Conservation (phyloP, 2,329 filamentous ascomycete species). For the Paraphaeosphaeria sporulosa region DNA sequence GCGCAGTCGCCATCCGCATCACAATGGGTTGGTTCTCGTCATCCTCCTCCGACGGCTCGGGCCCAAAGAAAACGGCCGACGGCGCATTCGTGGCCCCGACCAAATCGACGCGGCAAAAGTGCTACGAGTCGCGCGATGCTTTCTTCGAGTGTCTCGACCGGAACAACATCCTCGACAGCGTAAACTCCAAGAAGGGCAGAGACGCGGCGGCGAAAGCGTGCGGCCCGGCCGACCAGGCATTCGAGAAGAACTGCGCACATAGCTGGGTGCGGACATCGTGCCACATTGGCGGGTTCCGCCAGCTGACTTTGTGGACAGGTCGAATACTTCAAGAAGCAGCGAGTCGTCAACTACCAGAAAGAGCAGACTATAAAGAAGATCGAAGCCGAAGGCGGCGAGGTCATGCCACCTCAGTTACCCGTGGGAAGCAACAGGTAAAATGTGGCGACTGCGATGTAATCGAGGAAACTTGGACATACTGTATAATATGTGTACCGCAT, state of each 20-base stretch:
- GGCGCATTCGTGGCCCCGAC: slow-evolving; percentile 79
- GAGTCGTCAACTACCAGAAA: slow-evolving; percentile 91
- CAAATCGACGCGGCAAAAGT: slow-evolving; percentile 78
- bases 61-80: slow-evolving; percentile 54
- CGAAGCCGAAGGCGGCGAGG: slow-evolving; percentile 53
- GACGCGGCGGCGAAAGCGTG: slow-evolving; percentile 62
- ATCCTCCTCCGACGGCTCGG: slow-evolving; percentile 42
- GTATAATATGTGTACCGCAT: slow-evolving; percentile 39
- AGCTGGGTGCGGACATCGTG: slow-evolving; percentile 76
- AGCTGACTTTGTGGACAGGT: slow-evolving; percentile 62
- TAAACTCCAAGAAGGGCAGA: slow-evolving; percentile 64
- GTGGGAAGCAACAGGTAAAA: slow-evolving; percentile 28
- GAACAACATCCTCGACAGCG: slow-evolving; percentile 79
- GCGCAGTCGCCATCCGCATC: slow-evolving; percentile 5
- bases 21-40: slow-evolving; percentile 64
- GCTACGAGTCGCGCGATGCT: slow-evolving; percentile 87
- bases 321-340: slow-evolving; percentile 96
- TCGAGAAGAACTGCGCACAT: slow-evolving; percentile 84
- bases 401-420: slow-evolving; percentile 44
- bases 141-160: slow-evolving; percentile 90
- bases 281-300: slow-evolving; percentile 17
- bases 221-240: slow-evolving; percentile 66
- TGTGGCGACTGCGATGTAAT: background rate
- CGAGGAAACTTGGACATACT: slow-evolving; percentile 6
- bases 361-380: slow-evolving; percentile 66